Conservation (phyloP, 2,329 filamentous ascomycete species). For the Clarireedia sp. region DNA sequence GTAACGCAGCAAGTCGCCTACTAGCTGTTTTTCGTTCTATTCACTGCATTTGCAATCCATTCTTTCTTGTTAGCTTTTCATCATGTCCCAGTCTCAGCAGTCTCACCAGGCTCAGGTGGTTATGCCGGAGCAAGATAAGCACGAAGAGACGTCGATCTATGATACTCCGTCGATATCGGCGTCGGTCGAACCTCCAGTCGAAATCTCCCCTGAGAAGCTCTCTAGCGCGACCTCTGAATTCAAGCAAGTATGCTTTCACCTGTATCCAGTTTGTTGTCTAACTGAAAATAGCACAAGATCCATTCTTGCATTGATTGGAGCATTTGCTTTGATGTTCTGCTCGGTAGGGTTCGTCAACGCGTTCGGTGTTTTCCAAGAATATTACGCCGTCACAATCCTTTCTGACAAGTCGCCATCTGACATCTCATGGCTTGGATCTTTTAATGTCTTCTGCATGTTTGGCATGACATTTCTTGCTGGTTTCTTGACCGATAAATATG, state of each 20-base stretch:
- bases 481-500: constrained; percentile 22
- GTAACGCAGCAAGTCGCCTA: too few species aligned
- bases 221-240: neutral
- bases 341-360: constrained; percentile 31
- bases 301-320: constrained; percentile 11
- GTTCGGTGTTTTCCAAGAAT: constrained; percentile 31
- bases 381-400: constrained; percentile 23
- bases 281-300: constrained; percentile 4
- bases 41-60: too few species aligned
- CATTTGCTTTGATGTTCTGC: constrained; percentile 23
- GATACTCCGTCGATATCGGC: neutral
- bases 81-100: too few species aligned
- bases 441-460: constrained; percentile 29
- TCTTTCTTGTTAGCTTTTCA: too few species aligned
- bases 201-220: neutral
- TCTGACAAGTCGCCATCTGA: constrained; percentile 21
- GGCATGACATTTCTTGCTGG: constrained; percentile 1
- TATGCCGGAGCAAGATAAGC: neutral
- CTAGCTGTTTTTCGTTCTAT: too few species aligned
- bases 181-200: neutral
- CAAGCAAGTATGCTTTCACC: constrained; percentile 3
- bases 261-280: neutral
- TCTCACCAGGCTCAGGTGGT: neutral
- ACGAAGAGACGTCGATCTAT: neutral
- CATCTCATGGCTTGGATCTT: constrained; percentile 31